Evolutionary conservation across 1,284 basidiomycete genomes (phyloP).

Genomic region (Trametes sp.): DNA sequence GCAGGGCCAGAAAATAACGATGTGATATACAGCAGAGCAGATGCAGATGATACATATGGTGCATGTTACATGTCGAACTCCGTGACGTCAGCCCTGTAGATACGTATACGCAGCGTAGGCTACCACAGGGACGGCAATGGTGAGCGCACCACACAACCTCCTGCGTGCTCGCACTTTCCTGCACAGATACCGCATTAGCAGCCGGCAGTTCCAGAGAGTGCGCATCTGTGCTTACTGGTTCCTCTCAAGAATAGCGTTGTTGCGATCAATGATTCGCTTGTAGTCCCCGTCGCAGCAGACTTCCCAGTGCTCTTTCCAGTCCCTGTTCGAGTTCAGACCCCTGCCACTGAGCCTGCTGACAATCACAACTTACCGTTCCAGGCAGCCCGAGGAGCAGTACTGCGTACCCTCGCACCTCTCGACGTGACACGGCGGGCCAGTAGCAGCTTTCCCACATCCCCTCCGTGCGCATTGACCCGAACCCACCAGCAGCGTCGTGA

Average conservation of each 20-base stretch:
- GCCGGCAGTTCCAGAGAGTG: neutral
- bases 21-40: neutral
- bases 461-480: constrained; percentile 6
- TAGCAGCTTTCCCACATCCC: constrained; percentile 3
- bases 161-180: neutral
- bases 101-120: neutral
- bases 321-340: neutral
- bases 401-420: constrained; percentile 2
- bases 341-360: neutral
- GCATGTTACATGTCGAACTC: neutral
- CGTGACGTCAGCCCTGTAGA: neutral
- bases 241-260: neutral
- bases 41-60: neutral
- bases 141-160: neutral
- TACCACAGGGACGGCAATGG: neutral
- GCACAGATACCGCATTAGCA: neutral
- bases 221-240: neutral
- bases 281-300: constrained; percentile 1
- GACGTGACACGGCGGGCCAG: neutral
- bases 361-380: neutral
- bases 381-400: constrained; percentile 8
- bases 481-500: neutral
- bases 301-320: constrained; percentile 1
- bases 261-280: neutral
- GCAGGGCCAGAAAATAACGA: neutral